Percentiles rank a stretch among this genome's conserved stretches.
Evolutionary conservation across 2,329 filamentous ascomycete genomes (phyloP).

Genomic region (Mycosphaerella sp.): DNA sequence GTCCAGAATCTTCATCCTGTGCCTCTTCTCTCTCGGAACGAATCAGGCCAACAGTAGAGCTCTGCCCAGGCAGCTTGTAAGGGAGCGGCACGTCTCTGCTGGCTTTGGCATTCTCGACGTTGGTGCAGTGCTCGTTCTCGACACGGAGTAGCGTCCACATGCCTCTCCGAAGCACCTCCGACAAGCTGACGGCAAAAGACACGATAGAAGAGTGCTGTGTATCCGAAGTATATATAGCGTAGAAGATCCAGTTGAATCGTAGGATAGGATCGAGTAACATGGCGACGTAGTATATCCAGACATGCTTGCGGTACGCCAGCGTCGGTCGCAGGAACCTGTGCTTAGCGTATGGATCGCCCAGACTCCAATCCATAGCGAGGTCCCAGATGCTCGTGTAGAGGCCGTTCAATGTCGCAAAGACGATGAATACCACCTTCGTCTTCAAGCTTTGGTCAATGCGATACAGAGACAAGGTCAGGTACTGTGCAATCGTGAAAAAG

Average conservation of each 20-base stretch:
- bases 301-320: conserved; percentile 63
- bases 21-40: not conserved
- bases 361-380: conserved; percentile 81
- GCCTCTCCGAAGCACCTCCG: conserved; percentile 76
- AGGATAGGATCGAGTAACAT: conserved; percentile 79
- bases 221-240: conserved; percentile 73
- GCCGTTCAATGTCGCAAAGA: conserved; percentile 73
- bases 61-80: conserved; percentile 13
- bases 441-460: conserved; percentile 58
- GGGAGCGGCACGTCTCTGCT: conserved; percentile 17
- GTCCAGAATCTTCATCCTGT: not conserved
- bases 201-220: conserved; percentile 75
- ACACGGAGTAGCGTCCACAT: conserved; percentile 92
- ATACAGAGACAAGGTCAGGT: conserved; percentile 73
- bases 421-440: conserved; percentile 66
- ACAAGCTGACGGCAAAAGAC: conserved; percentile 70
- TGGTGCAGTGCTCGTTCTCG: conserved; percentile 94
- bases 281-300: conserved; percentile 79
- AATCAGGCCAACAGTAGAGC: not conserved
- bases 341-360: conserved; percentile 66
- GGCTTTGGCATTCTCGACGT: conserved; percentile 52
- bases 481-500: conserved; percentile 71
- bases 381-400: conserved; percentile 89
- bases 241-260: conserved; percentile 91
- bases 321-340: conserved; percentile 63